These are phyloP conservation scores for Ambrosiella xylebori DNA, from an alignment of 2,329 filamentous ascomycete species.

Conservation along the genomic window DNA sequence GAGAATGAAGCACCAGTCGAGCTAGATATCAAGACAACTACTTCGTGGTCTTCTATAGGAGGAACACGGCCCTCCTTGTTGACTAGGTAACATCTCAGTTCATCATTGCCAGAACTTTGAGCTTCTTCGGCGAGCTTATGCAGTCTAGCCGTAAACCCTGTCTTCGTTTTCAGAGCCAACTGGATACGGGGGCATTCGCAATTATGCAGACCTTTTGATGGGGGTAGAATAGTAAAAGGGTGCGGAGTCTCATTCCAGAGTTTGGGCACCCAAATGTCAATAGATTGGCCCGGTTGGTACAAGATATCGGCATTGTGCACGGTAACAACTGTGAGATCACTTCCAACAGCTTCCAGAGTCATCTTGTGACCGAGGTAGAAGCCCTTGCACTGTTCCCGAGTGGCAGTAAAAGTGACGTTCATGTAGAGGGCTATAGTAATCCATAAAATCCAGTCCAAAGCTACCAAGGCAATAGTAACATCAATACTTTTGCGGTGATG, in stretches of 20 bases:
- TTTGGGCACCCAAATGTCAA: slow-evolving; percentile 43
- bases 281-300: slow-evolving; percentile 40
- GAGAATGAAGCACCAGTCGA: slow-evolving; percentile 46
- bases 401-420: slow-evolving; percentile 28
- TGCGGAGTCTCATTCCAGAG: slow-evolving; percentile 38
- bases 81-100: slow-evolving; percentile 30
- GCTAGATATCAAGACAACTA: slow-evolving; percentile 40
- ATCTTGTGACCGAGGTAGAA: slow-evolving; percentile 36
- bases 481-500: slow-evolving; percentile 45
- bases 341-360: slow-evolving; percentile 30
- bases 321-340: slow-evolving; percentile 39
- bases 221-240: slow-evolving; percentile 43
- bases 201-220: slow-evolving; percentile 30
- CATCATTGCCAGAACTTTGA: slow-evolving; percentile 17
- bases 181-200: slow-evolving; percentile 43
- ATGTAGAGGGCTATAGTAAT: slow-evolving; percentile 32
- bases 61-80: slow-evolving; percentile 40
- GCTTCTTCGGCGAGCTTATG: slow-evolving; percentile 28
- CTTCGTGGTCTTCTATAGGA: slow-evolving; percentile 40
- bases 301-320: slow-evolving; percentile 41
- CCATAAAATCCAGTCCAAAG: slow-evolving; percentile 41
- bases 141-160: slow-evolving; percentile 38
- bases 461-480: slow-evolving; percentile 45
- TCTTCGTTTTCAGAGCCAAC: slow-evolving; percentile 38
- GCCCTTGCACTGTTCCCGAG: slow-evolving; percentile 23